Evolutionary conservation across 345 rosid species (phyloP), one percentile per base, ranked within the genome.

Genomic region (Garcia nutans): DNA sequence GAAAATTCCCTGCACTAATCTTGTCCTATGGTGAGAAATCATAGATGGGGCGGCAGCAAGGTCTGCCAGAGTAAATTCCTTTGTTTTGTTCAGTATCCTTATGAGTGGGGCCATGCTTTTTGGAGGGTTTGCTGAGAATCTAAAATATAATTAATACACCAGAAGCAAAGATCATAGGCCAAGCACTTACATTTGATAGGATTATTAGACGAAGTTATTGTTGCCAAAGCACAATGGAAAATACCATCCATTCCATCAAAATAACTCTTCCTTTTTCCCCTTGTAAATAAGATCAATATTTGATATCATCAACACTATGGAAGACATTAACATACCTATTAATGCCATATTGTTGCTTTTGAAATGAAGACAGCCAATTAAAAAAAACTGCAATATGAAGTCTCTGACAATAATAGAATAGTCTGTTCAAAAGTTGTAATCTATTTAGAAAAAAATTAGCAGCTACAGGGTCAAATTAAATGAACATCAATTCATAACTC

Each of bases 311-410:
- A 33, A 31, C 56, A 66, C 60, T 26, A 12, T 19, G 47, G 15
- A 66, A 17, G 81, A 45, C 23, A 65, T 23, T 31, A 78, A 20
- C 76, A 72, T 57, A 16, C 66, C 58, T 13, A 65, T 44, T 24
- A 72, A 22, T 13, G 66, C 76, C 76, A 24, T 63, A 57, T 0
- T 8, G 22, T 42, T 24, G 81, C 37, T 57, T 70, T 3, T 47
- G 37, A 33, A 31, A 33, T 0, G 73, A 65, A 23, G 81, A 72
- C 13, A 72, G 66, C 44, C 66, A 58, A 52, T 72, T 58, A 23
- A 78, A 72, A n/a, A 63, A 33, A 33, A 33, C 4, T 58, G 13
- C 9, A 67, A 37, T 10, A 72, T 22, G 54, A 78, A 10, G 67
- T 65, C 71, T 56, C 37, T 13, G 5, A 28, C 23, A 9, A 67